Percentiles rank a stretch among this genome's conserved stretches.
Conservation (phyloP, 2,329 filamentous ascomycete genomes). For the Rhexocercosporidium sp. region DNA sequence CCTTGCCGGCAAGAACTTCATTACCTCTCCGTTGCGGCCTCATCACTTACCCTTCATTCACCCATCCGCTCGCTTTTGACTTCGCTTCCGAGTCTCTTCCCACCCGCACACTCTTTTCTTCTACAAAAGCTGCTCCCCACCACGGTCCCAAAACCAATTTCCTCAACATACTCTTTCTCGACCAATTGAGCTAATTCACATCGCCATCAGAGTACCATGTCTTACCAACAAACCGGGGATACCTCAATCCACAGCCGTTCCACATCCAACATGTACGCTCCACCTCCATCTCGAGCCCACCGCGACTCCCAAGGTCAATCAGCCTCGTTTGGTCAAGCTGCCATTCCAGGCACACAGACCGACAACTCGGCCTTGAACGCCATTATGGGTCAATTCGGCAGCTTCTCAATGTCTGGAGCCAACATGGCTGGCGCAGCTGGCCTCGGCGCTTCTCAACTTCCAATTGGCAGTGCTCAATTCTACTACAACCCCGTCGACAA, state of each 20-base stretch:
- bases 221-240: conserved; percentile 43
- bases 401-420: conserved; percentile 41
- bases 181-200: conserved; percentile 26
- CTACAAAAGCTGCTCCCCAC: background rate
- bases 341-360: conserved; percentile 25
- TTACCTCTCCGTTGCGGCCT: background rate
- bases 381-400: conserved; percentile 41
- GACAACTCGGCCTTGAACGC: conserved; percentile 36
- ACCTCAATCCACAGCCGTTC: conserved; percentile 36
- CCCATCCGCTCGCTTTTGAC: conserved; percentile 11
- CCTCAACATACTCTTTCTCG: conserved; percentile 2
- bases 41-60: background rate
- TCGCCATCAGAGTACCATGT: conserved; percentile 38
- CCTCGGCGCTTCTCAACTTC: conserved; percentile 38
- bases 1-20: conserved; percentile 6
- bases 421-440: conserved; percentile 43
- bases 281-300: conserved; percentile 36
- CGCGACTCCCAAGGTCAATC: conserved; percentile 39
- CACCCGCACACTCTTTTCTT: background rate
- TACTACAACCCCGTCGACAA: conserved; percentile 36
- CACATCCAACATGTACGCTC: conserved; percentile 40
- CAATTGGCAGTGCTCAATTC: conserved; percentile 42
- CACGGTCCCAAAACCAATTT: background rate
- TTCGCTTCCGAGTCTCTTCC: background rate
- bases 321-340: conserved; percentile 31